phyloP scores from a whole-genome alignment of 116 monocot genomes.

The Posidonia oceanica region DNA sequence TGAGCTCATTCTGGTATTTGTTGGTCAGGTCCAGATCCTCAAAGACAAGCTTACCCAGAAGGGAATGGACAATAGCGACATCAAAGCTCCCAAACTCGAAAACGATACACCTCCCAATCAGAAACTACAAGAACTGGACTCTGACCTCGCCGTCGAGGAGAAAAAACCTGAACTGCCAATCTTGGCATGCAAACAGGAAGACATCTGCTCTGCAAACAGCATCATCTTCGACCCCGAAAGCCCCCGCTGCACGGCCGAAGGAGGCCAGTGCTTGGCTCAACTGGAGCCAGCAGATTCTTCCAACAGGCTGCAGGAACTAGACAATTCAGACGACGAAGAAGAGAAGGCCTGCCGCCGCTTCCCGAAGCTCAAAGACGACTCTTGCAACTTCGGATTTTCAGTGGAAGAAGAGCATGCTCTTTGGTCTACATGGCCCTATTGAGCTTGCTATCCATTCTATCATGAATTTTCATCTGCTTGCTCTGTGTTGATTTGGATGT shows the following conservation, averaged over 20 bases:
- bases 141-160: neutral
- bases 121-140: neutral
- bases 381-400: conserved; percentile 16
- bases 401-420: conserved; percentile 24
- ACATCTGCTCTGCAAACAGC: conserved; percentile 38
- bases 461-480: neutral
- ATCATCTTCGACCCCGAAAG: conserved; percentile 26
- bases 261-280: neutral
- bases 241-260: conserved; percentile 18
- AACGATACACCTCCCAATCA: neutral
- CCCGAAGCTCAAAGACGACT: conserved; percentile 23
- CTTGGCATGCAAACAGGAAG: conserved; percentile 31
- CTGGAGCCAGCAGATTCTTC: conserved; percentile 18
- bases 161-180: neutral
- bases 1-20: neutral
- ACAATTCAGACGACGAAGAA: conserved; percentile 29
- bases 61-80: neutral
- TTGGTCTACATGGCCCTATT: conserved; percentile 29
- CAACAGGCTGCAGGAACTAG: conserved; percentile 16
- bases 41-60: conserved; percentile 30
- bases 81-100: neutral
- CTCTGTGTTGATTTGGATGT: neutral
- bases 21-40: conserved; percentile 25
- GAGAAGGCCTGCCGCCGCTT: conserved; percentile 12
- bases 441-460: neutral